A percentile compares a stretch with the other conserved stretches of the same genome.
Evolutionary conservation across 768 basidiomycete genomes (phyloP).

Genomic region (Leccinellum rugosiceps): DNA sequence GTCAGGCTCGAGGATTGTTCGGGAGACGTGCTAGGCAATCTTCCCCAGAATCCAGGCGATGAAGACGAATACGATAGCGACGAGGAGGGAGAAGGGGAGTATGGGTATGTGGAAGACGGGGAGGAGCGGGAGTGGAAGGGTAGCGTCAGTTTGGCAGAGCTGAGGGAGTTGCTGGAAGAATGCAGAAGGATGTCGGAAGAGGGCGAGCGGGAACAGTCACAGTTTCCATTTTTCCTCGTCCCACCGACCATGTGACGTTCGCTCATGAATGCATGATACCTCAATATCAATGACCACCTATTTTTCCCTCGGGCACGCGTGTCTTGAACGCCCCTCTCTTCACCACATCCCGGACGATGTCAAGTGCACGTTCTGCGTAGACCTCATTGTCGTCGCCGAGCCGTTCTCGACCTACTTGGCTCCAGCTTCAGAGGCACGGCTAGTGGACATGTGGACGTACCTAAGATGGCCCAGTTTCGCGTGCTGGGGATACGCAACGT

Average conservation of each 20-base stretch:
- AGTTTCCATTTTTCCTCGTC: slow-evolving; percentile 18
- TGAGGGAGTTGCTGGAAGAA: slow-evolving; percentile 56
- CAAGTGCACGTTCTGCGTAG: slow-evolving; percentile 39
- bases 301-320: slow-evolving; percentile 69
- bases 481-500: slow-evolving; percentile 88
- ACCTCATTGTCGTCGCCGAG: slow-evolving; percentile 11
- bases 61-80: slow-evolving; percentile 34
- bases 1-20: slow-evolving; percentile 77
- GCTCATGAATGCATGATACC: not conserved
- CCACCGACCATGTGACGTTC: slow-evolving; percentile 6
- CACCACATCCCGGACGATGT: slow-evolving; percentile 53
- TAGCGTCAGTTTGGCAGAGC: slow-evolving; percentile 36
- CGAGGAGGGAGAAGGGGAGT: slow-evolving; percentile 31
- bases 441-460: slow-evolving; percentile 40
- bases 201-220: slow-evolving; percentile 26
- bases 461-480: slow-evolving; percentile 88
- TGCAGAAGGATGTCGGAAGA: slow-evolving; percentile 46
- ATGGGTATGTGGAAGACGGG: slow-evolving; percentile 30
- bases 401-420: slow-evolving; percentile 26
- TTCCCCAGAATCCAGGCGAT: slow-evolving; percentile 31
- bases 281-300: slow-evolving; percentile 28
- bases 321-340: slow-evolving; percentile 71
- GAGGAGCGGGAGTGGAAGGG: slow-evolving; percentile 28
- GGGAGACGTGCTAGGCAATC: slow-evolving; percentile 53
- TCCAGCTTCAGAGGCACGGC: not conserved